Base-by-base conservation (phyloP, 495 filamentous ascomycete species). In the Cryomyces minteri region DNA sequence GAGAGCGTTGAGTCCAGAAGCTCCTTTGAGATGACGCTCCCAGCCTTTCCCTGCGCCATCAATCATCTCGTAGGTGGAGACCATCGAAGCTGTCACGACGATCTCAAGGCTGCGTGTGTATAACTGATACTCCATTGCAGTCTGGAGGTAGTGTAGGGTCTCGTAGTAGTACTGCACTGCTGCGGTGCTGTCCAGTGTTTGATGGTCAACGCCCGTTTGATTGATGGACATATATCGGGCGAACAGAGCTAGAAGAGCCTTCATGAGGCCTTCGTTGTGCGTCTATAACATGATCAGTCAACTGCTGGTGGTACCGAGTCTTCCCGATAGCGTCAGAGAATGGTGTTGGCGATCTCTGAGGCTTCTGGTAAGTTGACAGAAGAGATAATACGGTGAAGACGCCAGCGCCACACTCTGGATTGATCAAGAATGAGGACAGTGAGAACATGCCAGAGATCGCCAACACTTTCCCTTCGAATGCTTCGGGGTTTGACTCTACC, bases 1-100 rank as follows among this genome's bases (percentile, higher is more conserved):
- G 61, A 14, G 56, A 61, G n/a, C 59, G 47, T 41, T 61, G 61
- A 11, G 61, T 64, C 59, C 61, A 62, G 47, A 61, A 64, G 25
- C 51, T 39, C 55, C 53, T 37, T 55, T 57, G 5, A 60, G 48
- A 49, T 63, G 60, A 11, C 57, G 40, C 45, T 63, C 57, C 60
- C 60, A 63, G 33, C 50, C 55, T n/a, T 55, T 53, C 38, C 57
- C 55, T 4, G 40, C 46, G 40, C 47, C 50, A 37, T 51, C 44
- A 25, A 48, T 48, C 52, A 53, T 55, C 43, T 64, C 61, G 44
- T 62, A 64, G 8, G 58, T 62, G 30, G 51, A 54, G 6, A 64
- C 54, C 4, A 61, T 45, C 8, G 62, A 47, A 5, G 58, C 51
- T 6, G 61, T 64, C 0, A 58, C 59, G 7, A 64, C 49, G 1